These are phyloP conservation scores for Pichia paraexigua DNA, from an alignment of 805 yeast species.

Conservation along the genomic window DNA sequence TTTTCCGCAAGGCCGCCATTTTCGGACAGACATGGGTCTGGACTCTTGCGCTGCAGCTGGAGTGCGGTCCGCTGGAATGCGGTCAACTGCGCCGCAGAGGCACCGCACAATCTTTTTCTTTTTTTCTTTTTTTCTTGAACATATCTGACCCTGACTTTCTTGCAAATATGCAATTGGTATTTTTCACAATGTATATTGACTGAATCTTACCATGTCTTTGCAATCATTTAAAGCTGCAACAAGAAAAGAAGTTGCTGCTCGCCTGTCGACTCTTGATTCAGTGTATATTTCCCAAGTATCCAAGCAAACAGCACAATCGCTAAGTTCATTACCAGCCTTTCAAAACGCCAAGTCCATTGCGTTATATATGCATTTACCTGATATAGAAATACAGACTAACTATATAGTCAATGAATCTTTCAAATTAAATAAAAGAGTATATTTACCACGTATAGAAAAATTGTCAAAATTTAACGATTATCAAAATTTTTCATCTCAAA, in stretches of 20 bases:
- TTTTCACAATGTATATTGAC: not conserved
- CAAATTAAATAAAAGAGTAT: slow-evolving; percentile 39
- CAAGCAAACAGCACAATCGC: not conserved
- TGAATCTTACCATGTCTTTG: not conserved
- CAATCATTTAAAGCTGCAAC: slow-evolving; percentile 1
- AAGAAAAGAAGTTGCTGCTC: slow-evolving; percentile 4
- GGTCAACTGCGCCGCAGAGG: too few species aligned
- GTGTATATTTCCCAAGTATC: not conserved
- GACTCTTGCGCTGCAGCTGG: not conserved
- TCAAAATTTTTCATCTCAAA: slow-evolving; percentile 23
- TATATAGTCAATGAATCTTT: slow-evolving; percentile 47
- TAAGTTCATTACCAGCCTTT: slow-evolving; percentile 26
- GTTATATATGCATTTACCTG: slow-evolving; percentile 70
- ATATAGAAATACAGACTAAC: slow-evolving; percentile 58
- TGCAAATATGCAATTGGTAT: too few species aligned
- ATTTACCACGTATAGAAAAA: slow-evolving; percentile 41
- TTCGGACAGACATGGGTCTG: not conserved
- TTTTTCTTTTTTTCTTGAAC: too few species aligned
- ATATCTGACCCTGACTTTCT: too few species aligned
- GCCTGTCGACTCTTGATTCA: not conserved
- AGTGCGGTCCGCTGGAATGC: too few species aligned
- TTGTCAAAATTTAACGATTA: slow-evolving; percentile 24
- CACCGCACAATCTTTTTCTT: too few species aligned
- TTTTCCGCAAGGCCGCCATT: too few species aligned
- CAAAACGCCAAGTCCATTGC: slow-evolving; percentile 44